Base-by-base conservation (phyloP, 768 basidiomycete genomes). In the Boletus vermiculosoides region DNA sequence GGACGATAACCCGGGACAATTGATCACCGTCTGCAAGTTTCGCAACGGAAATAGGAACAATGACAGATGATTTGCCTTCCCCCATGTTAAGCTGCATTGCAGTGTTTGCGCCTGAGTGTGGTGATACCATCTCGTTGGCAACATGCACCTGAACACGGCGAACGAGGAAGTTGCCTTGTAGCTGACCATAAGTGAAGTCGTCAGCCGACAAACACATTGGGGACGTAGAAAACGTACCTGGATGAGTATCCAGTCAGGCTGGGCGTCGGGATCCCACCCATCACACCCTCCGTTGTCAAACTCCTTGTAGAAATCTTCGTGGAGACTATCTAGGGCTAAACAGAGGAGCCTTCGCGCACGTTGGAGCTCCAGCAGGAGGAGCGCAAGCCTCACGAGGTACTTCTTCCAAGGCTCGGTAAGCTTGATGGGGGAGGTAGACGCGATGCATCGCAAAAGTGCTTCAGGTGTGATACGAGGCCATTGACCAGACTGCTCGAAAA, bases 11-110 rank as follows among this genome's bases (percentile, higher is more conserved):
- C 15, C 83, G 75, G 20, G 74, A 75, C 1, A 83, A 65, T 22
- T 66, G 73, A 3, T 70, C 11, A 1, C 77, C 75, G 59, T 81
- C 66, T 0, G 82, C 78, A n/a, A 83, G 68, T 1, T 66, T 58
- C 0, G 73, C 63, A 0, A 74, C 66, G 3, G 74, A 66, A 15
- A 83, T 68, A 2, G 82, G 82, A 2, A 82, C 72, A 18, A 83
- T 76, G 2, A 75, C 74, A 0, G 74, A 76, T 3, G 71, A 71
- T 58, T 83, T 83, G 1, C 83, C 81, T 55, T 82, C 82, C 8
- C 82, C 82, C 82, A 83, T 83, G 46, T 82, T 81, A 12, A 83
- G 72, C 40, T 82, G 82, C n/a, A 78, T 66, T 2, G 71, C 63
- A 0, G 74, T 74, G 45, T 77, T 83, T 9, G 59, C 10, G 1